Conservation (phyloP, 1,284 basidiomycete genomes). For the Austroboletus niveus region DNA sequence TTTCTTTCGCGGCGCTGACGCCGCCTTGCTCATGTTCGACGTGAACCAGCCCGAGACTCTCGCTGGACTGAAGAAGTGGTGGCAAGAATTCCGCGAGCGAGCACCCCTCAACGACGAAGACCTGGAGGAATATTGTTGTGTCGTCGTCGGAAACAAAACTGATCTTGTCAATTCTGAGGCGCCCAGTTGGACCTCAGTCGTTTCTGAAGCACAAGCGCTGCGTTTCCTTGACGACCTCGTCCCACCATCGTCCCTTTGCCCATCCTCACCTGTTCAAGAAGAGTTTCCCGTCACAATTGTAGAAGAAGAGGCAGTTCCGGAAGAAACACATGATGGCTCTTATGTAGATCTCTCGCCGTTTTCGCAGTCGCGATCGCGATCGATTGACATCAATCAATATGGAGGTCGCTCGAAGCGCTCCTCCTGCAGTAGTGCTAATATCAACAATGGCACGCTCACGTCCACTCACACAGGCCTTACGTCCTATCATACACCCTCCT, state of each 20-base stretch:
- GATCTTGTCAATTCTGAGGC: slow-evolving; percentile 43
- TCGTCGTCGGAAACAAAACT: slow-evolving; percentile 79
- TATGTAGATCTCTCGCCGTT: slow-evolving; percentile 13
- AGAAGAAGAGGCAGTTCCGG: slow-evolving; percentile 4
- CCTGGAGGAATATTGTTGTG: slow-evolving; percentile 62
- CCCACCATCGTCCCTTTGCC: slow-evolving; percentile 37
- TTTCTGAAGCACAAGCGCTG: slow-evolving; percentile 38
- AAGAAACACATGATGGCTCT: slow-evolving; percentile 15
- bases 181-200: slow-evolving; percentile 13
- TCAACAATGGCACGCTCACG: slow-evolving; percentile 37
- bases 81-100: slow-evolving; percentile 65
- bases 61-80: slow-evolving; percentile 65
- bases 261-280: slow-evolving; percentile 30
- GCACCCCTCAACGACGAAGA: slow-evolving; percentile 67
- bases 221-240: slow-evolving; percentile 58
- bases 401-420: slow-evolving; percentile 33
- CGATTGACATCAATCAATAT: slow-evolving; percentile 21
- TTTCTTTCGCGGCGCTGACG: slow-evolving; percentile 82
- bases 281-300: slow-evolving; percentile 26
- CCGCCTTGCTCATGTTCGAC: slow-evolving; percentile 78
- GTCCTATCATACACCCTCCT: slow-evolving; percentile 71
- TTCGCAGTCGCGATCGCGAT: slow-evolving; percentile 21
- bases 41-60: slow-evolving; percentile 64
- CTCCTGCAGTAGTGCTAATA: slow-evolving; percentile 39
- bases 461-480: slow-evolving; percentile 55